Base-by-base conservation (phyloP, 805 yeast genomes). In the Lachancea sp. region DNA sequence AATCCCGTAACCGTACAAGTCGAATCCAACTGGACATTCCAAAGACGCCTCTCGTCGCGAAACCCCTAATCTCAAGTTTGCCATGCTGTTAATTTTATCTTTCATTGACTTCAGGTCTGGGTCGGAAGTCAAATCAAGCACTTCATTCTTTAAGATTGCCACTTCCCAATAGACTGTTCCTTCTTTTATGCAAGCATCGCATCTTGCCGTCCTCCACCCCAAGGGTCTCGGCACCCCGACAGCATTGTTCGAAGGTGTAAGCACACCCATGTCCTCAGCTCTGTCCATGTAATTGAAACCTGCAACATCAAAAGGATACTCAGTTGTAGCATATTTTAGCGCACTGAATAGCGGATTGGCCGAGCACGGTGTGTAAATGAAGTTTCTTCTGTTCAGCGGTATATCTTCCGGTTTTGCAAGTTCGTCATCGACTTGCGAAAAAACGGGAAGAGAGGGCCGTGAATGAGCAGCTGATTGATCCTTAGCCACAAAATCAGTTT, bases 1-100 rank as follows among this genome's bases (percentile, higher is more conserved):
- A 2, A 93, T 58, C 2, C 96, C 97, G 63, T 93, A 91, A 0
- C 96, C 91, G 66, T 89, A 93, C 0, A 89, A 91, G 63, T 93
- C 98, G 56, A 78, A 87, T 2, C 99, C 99, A 5, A 90, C 93
- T 0, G 99, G 98, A 0, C 95, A 95, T 54, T 91, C 97, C 36
- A 90, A 65, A 41, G 88, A 78, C 2, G 96, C 93, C 58, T 91
- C 98, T 49, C 88, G 74, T 42, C 98, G 69, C 0, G 83, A 83
- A 31, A 91, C 59, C 0, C 99, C 99, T 25, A 90, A 59, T 25
- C 99, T 67, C 1, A 93, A 88, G 61, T 90, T 91, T 1, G 65
- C 56, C 4, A 55, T 49, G 3, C 55, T 53, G 48, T 66, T 66
- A 30, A 66, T 55, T 34, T 58, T 53, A 27, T 58, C 60, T 36